These are phyloP conservation scores for Colletotrichum eleusines DNA, from an alignment of 2,329 filamentous ascomycete genomes.

Conservation along the genomic window DNA sequence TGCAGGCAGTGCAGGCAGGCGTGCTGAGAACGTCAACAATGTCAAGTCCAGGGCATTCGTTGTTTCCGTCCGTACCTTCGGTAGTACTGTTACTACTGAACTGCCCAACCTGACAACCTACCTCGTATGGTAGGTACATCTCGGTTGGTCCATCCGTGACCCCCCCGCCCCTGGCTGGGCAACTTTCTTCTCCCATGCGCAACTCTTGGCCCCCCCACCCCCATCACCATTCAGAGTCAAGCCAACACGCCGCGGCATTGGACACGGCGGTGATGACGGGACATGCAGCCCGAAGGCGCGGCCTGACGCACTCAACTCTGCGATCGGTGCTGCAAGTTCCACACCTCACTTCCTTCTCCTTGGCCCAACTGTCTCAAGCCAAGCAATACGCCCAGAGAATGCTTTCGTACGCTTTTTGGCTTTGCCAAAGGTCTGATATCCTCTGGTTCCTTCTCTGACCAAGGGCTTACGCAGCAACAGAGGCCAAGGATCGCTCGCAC, in stretches of 20 bases:
- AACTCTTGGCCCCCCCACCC: neutral
- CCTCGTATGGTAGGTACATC: neutral
- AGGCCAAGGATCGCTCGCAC: conserved; percentile 25
- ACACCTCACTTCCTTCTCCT: conserved; percentile 20
- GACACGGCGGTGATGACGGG: conserved; percentile 6
- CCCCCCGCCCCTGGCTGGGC: neutral
- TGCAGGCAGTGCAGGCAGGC: no score
- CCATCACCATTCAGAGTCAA: neutral
- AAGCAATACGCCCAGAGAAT: conserved; percentile 30
- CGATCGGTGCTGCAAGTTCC: conserved; percentile 34
- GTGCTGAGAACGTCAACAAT: neutral
- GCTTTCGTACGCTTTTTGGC: conserved; percentile 34
- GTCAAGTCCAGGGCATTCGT: neutral
- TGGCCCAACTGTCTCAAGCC: conserved; percentile 23
- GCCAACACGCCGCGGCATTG: conserved; percentile 6
- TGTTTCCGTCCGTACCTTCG: neutral
- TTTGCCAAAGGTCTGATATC: conserved; percentile 17
- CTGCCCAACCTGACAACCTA: no score
- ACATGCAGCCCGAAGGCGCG: conserved; percentile 20
- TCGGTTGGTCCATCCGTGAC: neutral
- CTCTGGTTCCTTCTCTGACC: conserved; percentile 23
- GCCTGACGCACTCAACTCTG: conserved; percentile 18
- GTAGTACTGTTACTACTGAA: no score
- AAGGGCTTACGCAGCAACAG: conserved; percentile 34
- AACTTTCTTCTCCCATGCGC: neutral